phyloP scores from a whole-genome alignment of 78 protist species.

The Dictyostelium firmibasis region DNA sequence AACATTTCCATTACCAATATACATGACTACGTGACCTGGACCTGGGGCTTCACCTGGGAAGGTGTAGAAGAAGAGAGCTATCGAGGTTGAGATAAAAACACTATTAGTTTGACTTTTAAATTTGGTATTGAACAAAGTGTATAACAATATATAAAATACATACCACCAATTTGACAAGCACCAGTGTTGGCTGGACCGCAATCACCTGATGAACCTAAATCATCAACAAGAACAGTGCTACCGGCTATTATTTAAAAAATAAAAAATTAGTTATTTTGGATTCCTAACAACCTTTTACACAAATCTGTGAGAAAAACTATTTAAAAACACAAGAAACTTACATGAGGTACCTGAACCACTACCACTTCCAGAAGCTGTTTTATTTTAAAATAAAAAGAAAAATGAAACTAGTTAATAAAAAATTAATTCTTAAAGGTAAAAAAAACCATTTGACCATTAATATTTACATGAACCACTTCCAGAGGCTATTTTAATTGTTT shows the following conservation, averaged over 20 bases:
- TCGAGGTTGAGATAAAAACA: background rate
- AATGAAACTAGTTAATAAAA: too few relatives aligned
- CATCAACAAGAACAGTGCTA: background rate
- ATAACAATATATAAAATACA: background rate
- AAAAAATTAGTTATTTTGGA: too few relatives aligned
- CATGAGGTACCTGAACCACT: background rate
- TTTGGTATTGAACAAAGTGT: too few relatives aligned
- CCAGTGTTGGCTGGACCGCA: background rate
- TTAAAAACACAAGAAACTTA: too few relatives aligned
- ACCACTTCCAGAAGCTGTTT: background rate
- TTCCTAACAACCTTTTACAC: too few relatives aligned
- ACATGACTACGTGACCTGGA: slow-evolving; percentile 66
- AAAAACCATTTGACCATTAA: too few relatives aligned
- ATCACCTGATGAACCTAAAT: background rate
- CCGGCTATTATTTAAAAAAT: background rate
- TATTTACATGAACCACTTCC: background rate
- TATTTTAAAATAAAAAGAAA: too few relatives aligned
- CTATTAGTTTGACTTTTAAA: background rate
- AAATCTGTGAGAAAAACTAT: too few relatives aligned
- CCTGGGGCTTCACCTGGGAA: slow-evolving; percentile 37
- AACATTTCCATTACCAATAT: slow-evolving; percentile 32
- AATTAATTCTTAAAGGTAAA: too few relatives aligned
- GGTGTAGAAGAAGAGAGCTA: background rate
- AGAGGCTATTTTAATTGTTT: background rate
- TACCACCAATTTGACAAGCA: background rate